Evolutionary conservation across 129 eudicot species (phyloP), one percentile per base, ranked within the genome.

Genomic region (Deinandra increscens): DNA sequence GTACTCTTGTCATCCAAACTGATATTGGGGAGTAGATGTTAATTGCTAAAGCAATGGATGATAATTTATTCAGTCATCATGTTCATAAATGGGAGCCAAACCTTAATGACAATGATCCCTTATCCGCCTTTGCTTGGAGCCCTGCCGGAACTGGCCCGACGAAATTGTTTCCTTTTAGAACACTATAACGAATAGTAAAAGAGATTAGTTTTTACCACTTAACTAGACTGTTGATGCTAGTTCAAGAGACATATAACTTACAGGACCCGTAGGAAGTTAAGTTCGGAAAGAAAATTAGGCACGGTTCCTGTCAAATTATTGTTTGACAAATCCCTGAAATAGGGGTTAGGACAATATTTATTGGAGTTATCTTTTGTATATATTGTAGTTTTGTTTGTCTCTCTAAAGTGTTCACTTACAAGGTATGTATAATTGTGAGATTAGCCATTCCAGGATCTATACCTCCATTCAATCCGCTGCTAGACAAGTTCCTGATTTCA

Each of bases 121-220:
- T 75, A 7, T 62, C 69, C 53, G 78, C 38, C 55, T 71, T 86
- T 17, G 50, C 79, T 20, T 78, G 79, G 26, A 86, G 84, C 19
- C 22, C 53, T 44, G 70, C 49, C 33, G 88, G 91, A 80, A 78
- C n/a, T 9, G 82, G 51, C 14, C 91, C 86, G 0, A 60, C 39
- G 70, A 86, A 81, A 64, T 80, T 66, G 79, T 86, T 86, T 70
- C 87, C 85, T 54, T 64, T 55, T 46, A 83, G 44, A 63, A 74
- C 67, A 7, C 87, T 82, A 69, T 55, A 73, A 23, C 7, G 2
- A 64, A 19, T 54, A 59, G 14, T 3, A 44, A 19, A 22, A 41
- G 42, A 53, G 34, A 23, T 23, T 9, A 8, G 29, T 74, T 39
- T 53, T 14, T 22, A 49, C 55, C 22, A 50, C 7, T 29, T 50